Conservation (phyloP, 2,329 filamentous ascomycete species). For the Ceratocystis lukuohia region DNA sequence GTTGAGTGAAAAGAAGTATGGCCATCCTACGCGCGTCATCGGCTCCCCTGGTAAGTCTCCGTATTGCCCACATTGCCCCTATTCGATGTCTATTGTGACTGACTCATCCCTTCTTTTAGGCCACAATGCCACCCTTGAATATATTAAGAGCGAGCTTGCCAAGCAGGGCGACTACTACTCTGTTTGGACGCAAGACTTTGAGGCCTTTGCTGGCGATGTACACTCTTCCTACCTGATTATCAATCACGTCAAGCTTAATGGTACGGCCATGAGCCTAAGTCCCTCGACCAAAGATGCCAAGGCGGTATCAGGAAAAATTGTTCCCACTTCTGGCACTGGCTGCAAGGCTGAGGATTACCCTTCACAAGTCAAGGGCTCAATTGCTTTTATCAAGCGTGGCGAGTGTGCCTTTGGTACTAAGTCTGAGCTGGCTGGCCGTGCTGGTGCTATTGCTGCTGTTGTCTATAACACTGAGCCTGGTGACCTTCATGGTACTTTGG, state of each 20-base stretch:
- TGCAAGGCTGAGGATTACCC: conserved; percentile 54
- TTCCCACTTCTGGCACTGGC: conserved; percentile 49
- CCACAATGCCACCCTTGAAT: conserved; percentile 50
- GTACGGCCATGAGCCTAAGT: conserved; percentile 49
- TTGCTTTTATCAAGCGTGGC: conserved; percentile 59
- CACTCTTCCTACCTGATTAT: conserved; percentile 46
- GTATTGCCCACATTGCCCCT: not conserved
- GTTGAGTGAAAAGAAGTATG: conserved; percentile 44
- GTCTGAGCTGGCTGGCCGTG: conserved; percentile 51
- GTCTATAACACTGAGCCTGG: conserved; percentile 61
- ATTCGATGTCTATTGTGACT: not conserved
- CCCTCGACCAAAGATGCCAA: conserved; percentile 49
- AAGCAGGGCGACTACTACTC: conserved; percentile 47
- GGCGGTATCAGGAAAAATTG: conserved; percentile 44
- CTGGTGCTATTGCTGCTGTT: conserved; percentile 57
- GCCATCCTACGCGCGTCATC: conserved; percentile 58
- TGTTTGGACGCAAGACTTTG: conserved; percentile 49
- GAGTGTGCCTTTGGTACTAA: conserved; percentile 60
- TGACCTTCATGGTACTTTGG: conserved; percentile 53
- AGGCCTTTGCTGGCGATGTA: conserved; percentile 47
- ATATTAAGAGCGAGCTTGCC: conserved; percentile 43
- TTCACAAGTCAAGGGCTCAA: conserved; percentile 41
- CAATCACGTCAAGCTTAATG: conserved; percentile 37
- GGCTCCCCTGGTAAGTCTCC: conserved; percentile 43
- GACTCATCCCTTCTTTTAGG: conserved; percentile 27